These are phyloP conservation scores for Diaporthe vexans DNA, from an alignment of 2,329 filamentous ascomycete species.

Conservation along the genomic window DNA sequence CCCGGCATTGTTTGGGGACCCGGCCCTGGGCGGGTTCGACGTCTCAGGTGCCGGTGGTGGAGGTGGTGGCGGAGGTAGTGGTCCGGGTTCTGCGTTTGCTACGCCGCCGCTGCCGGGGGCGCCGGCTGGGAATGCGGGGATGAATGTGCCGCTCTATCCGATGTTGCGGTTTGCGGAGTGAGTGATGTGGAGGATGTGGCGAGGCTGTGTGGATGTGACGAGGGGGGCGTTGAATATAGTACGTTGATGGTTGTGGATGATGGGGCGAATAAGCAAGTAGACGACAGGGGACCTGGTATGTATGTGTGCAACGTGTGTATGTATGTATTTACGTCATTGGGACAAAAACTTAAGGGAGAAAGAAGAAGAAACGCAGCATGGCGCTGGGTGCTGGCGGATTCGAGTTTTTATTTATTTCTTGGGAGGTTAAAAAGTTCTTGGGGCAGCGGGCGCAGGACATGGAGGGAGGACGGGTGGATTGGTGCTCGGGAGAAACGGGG, in stretches of 20 bases:
- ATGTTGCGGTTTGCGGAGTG: slow-evolving; percentile 38
- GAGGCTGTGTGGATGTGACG: too few species aligned
- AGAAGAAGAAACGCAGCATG: background rate
- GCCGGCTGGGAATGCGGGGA: background rate
- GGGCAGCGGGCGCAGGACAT: background rate
- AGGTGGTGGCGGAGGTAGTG: background rate
- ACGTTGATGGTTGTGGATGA: too few species aligned
- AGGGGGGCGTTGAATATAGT: too few species aligned
- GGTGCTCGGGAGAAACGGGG: background rate
- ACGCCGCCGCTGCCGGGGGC: slow-evolving; percentile 23
- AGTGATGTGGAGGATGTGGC: background rate
- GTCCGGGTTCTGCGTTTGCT: slow-evolving; percentile 21
- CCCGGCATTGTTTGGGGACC: slow-evolving; percentile 34
- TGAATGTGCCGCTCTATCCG: slow-evolving; percentile 37
- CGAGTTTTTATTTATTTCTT: background rate
- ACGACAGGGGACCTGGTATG: too few species aligned
- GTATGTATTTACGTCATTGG: background rate
- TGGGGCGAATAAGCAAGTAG: too few species aligned
- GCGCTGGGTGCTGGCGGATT: slow-evolving; percentile 17
- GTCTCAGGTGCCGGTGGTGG: background rate
- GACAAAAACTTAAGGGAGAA: background rate
- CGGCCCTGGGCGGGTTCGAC: slow-evolving; percentile 36
- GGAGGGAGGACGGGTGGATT: background rate
- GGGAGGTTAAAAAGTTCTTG: background rate
- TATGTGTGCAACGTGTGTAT: too few species aligned